phyloP scores from a whole-genome alignment of 768 basidiomycete species.

The Tulasnella sp. region DNA sequence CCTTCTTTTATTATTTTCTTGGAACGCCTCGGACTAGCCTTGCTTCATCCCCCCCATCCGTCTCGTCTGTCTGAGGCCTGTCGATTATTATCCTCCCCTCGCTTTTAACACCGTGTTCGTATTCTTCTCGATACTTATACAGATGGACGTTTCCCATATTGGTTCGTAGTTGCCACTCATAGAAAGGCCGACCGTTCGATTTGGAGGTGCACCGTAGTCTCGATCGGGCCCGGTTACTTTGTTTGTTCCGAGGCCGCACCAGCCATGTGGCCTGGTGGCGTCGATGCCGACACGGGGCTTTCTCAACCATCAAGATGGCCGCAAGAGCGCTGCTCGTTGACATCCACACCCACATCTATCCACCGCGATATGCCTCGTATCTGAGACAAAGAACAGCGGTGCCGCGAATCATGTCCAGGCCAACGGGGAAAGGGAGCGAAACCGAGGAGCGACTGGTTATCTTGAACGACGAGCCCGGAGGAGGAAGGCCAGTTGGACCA shows the following conservation, averaged over 20 bases:
- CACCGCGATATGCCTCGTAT: conserved; percentile 70
- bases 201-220: neutral
- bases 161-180: neutral
- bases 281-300: neutral
- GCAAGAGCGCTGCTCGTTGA: conserved; percentile 55
- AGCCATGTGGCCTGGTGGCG: neutral
- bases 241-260: neutral
- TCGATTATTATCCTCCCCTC: neutral
- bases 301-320: neutral
- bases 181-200: neutral
- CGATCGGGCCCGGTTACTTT: neutral
- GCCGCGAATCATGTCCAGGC: conserved; percentile 61
- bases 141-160: neutral
- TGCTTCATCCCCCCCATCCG: neutral
- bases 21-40: neutral
- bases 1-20: neutral
- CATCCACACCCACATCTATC: conserved; percentile 82
- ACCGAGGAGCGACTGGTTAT: conserved; percentile 70
- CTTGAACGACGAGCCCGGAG: conserved; percentile 72
- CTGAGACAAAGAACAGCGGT: conserved; percentile 60
- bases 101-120: neutral
- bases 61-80: neutral
- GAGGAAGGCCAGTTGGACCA: conserved; percentile 73
- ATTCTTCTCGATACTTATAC: neutral
- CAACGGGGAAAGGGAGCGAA: conserved; percentile 42